These are phyloP conservation scores for Platanthera zijinensis DNA, from an alignment of 106 monocot genomes.

Conservation along the genomic window DNA sequence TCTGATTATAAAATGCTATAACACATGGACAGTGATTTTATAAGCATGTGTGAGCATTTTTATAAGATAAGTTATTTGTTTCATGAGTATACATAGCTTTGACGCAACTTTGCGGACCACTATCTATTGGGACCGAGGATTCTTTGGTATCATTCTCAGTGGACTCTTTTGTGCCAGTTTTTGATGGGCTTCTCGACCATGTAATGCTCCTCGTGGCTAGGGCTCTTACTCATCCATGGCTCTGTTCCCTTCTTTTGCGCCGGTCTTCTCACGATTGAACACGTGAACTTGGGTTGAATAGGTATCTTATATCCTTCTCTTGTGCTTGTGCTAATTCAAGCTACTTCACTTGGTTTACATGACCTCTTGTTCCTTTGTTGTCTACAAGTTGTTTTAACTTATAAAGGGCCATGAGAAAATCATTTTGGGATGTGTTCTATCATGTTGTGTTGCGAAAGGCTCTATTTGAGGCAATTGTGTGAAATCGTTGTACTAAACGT, in stretches of 20 bases:
- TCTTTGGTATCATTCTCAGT: constrained; percentile 78
- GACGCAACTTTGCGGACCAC: constrained; percentile 89
- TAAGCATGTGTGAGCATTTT: no score
- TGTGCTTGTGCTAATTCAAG: neutral
- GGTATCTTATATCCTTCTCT: constrained; percentile 20
- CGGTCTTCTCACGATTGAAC: constrained; percentile 81
- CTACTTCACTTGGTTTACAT: no score
- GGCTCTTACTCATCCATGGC: constrained; percentile 79
- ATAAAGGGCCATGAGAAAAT: no score
- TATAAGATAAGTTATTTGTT: no score
- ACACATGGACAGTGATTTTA: no score
- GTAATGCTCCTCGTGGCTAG: constrained; percentile 92
- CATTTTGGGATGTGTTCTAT: no score
- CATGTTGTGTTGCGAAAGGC: no score
- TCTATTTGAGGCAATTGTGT: no score
- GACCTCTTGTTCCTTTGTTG: no score
- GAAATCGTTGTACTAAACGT: no score
- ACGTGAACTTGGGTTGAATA: constrained; percentile 95
- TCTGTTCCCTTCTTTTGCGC: constrained; percentile 79
- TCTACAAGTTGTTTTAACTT: no score
- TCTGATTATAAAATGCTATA: no score
- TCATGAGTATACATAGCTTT: constrained; percentile 19
- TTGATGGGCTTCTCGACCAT: constrained; percentile 79
- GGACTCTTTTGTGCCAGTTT: constrained; percentile 85
- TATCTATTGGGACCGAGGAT: constrained; percentile 93